Evolutionary conservation across 306 rosid species (phyloP), one percentile per base, ranked within the genome.

Genomic region (Cyamopsis tetragonoloba): DNA sequence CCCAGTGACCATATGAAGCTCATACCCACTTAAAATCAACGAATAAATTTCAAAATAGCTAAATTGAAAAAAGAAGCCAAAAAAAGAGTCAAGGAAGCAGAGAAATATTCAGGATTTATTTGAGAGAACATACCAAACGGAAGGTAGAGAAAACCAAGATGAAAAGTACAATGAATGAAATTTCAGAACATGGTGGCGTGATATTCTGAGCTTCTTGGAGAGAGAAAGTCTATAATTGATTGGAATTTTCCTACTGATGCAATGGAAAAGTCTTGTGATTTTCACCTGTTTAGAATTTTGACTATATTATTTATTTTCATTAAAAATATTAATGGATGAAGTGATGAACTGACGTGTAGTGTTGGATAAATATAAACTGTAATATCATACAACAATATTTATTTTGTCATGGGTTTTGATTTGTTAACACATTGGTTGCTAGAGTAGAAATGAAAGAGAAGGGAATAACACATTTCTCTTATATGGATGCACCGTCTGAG

Each of bases 41-140:
- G 26, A 18, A 47, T 5, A 2, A 18, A n/a, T 4, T n/a, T 7
- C n/a, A 58, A 49, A 66, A 12, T 18, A 59, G 51, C 27, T n/a
- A n/a, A 66, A 58, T 1, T 1, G 19, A 13, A 19, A 62, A 5
- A 35, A 19, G 23, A 24, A 15, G 2, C 39, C 30, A 62, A 15
- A 17, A 22, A 39, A 23, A 51, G 39, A 57, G 0, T 6, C 23
- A 64, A 53, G 41, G 8, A 70, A 46, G 44, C 3, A 24, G 26
- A 41, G 24, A 19, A 49, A n/a, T n/a, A 28, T 10, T 18, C 13
- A 70, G 27, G 32, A 53, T 8, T 22, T 31, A 13, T 57, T 10
- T 31, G 19, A 57, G 47, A 48, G 50, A 63, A 66, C 65, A 48
- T 41, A 66, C 82, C 78, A 22, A 38, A 18, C 35, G 60, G 22